Evolutionary conservation across 768 basidiomycete genomes (phyloP).

Genomic region (Podaxis sp.): DNA sequence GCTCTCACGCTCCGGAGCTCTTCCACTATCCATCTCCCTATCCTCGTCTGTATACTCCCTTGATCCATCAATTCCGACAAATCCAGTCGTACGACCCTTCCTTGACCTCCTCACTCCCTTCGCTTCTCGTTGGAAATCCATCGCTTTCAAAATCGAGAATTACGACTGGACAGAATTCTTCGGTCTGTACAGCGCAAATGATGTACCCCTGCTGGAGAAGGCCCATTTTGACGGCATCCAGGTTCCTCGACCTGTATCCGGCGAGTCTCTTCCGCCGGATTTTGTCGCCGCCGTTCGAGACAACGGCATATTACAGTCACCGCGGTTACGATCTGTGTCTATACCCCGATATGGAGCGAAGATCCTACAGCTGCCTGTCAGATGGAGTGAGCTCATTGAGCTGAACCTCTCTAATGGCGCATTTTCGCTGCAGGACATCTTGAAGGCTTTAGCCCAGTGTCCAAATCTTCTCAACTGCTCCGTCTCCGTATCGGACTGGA

Average conservation of each 20-base stretch:
- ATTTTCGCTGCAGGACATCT: background rate
- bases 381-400: conserved; percentile 4
- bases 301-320: background rate
- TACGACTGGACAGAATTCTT: conserved; percentile 10
- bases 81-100: background rate
- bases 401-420: background rate
- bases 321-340: conserved; percentile 3
- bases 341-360: background rate
- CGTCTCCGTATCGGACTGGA: background rate
- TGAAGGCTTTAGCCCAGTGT: background rate
- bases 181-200: background rate
- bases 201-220: conserved; percentile 5
- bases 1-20: conserved; percentile 13
- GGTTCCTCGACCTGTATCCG: background rate
- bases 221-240: conserved; percentile 1
- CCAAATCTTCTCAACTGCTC: background rate
- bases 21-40: conserved; percentile 13
- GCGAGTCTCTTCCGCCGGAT: background rate
- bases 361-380: conserved; percentile 3
- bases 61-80: background rate
- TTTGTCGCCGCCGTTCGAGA: background rate
- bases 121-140: conserved; percentile 3
- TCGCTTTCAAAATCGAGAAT: background rate
- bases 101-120: conserved; percentile 3
- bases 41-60: background rate